Evolutionary conservation across 257 asterid genomes (phyloP).

Genomic region (Anisodus tanguticus): DNA sequence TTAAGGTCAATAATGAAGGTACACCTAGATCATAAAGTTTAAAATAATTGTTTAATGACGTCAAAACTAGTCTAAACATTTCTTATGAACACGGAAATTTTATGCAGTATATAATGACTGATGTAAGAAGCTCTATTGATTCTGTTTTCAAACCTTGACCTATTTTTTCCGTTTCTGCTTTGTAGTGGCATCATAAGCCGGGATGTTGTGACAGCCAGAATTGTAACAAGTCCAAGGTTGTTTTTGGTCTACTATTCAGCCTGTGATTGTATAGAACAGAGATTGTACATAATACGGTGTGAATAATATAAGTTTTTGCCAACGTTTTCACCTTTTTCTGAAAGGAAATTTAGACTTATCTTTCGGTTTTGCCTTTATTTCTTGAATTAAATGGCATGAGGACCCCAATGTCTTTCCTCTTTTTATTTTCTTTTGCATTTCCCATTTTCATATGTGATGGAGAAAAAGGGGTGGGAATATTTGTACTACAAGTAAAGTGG

Average conservation of each 20-base stretch:
- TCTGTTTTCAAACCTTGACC: not conserved
- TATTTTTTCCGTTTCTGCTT: conserved; percentile 12
- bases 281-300: conserved; percentile 22
- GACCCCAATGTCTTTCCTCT: not conserved
- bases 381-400: not conserved
- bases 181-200: conserved; percentile 26
- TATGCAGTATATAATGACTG: not conserved
- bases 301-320: conserved; percentile 2
- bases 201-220: not conserved
- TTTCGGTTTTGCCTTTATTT: conserved; percentile 13
- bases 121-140: not conserved
- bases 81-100: not conserved
- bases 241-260: not conserved
- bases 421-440: not conserved
- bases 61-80: not conserved
- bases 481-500: conserved; percentile 36
- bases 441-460: conserved; percentile 20
- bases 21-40: conserved; percentile 25
- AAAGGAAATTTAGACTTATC: not conserved
- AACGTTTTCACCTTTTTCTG: not conserved
- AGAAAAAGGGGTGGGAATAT: conserved; percentile 33
- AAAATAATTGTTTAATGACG: not conserved
- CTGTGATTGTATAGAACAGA: conserved; percentile 26
- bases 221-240: not conserved
- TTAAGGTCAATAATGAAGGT: conserved; percentile 71